Conservation (phyloP, 192 early-diverging fungal species). For the Glomus cerebriforme region DNA sequence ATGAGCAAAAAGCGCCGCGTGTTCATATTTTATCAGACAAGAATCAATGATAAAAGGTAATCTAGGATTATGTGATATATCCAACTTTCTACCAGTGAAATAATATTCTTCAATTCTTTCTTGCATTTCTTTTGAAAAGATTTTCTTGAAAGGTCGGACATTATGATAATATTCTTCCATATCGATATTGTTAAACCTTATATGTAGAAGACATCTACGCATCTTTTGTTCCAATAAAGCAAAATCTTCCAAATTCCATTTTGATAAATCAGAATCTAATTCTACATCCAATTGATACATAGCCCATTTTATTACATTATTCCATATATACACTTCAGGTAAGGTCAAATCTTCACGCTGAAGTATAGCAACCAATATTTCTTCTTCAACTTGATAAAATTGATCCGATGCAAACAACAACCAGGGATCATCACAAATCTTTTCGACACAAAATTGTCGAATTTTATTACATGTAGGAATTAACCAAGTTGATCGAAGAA, state of each 20-base stretch:
- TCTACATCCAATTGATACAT: neutral
- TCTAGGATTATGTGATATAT: neutral
- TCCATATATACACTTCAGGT: neutral
- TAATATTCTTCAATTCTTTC: neutral
- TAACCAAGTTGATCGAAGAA: neutral
- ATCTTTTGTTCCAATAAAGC: neutral
- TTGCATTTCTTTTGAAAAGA: neutral
- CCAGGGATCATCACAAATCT: neutral
- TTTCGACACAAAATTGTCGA: neutral
- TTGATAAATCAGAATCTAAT: conserved; percentile 3
- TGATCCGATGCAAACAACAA: neutral
- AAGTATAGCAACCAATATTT: conserved; percentile 3
- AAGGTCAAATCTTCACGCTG: neutral
- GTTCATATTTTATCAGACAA: neutral
- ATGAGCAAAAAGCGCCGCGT: neutral
- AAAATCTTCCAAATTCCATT: neutral
- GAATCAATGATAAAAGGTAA: conserved; percentile 6
- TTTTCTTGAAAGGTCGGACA: neutral
- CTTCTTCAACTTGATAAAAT: neutral
- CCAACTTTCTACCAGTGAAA: neutral
- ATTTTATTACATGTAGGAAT: neutral
- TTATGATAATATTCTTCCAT: neutral
- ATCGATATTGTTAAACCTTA: neutral
- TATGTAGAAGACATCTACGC: neutral
- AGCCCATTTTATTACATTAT: conserved; percentile 6